Evolutionary conservation across 164 flowering plant species (phyloP).

Genomic region (Protea cynaroides): DNA sequence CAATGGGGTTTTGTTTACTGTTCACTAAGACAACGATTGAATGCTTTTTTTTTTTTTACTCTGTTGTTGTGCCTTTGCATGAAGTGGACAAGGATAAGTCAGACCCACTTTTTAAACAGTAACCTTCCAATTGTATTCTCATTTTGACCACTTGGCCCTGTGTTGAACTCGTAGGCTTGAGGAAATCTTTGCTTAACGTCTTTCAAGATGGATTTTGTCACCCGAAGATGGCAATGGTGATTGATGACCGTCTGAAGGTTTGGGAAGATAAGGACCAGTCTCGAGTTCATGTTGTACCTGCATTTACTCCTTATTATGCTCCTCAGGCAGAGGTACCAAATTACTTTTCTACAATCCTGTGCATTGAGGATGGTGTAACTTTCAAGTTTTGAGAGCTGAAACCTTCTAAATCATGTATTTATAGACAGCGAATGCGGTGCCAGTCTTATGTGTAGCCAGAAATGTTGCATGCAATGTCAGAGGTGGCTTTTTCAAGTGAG

Average conservation of each 20-base stretch:
- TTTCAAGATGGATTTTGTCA: conserved; percentile 79
- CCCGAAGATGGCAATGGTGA: conserved; percentile 99
- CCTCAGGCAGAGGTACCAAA: conserved; percentile 91
- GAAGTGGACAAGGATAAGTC: no score
- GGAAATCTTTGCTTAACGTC: conserved; percentile 82
- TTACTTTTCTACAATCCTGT: conserved; percentile 2
- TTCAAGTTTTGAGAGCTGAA: background rate
- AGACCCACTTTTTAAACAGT: no score
- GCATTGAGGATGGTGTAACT: background rate
- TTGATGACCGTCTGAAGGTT: conserved; percentile 92
- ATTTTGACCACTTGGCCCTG: background rate
- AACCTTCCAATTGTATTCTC: no score
- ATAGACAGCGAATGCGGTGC: conserved; percentile 83
- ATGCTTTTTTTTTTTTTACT: no score
- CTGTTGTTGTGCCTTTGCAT: no score
- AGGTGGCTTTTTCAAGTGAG: conserved; percentile 92
- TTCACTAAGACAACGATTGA: no score
- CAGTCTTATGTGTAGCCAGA: conserved; percentile 93
- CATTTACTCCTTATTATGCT: conserved; percentile 93
- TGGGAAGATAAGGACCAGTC: conserved; percentile 98
- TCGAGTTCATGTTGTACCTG: conserved; percentile 95
- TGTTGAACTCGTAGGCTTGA: conserved; percentile 38
- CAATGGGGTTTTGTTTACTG: no score
- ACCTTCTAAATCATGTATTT: background rate
- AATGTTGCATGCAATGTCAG: conserved; percentile 98